A percentile compares a stretch with the other conserved stretches of the same genome.
Evolutionary conservation across 345 rosid genomes (phyloP).

Genomic region (Eucalyptus lansdowneana): DNA sequence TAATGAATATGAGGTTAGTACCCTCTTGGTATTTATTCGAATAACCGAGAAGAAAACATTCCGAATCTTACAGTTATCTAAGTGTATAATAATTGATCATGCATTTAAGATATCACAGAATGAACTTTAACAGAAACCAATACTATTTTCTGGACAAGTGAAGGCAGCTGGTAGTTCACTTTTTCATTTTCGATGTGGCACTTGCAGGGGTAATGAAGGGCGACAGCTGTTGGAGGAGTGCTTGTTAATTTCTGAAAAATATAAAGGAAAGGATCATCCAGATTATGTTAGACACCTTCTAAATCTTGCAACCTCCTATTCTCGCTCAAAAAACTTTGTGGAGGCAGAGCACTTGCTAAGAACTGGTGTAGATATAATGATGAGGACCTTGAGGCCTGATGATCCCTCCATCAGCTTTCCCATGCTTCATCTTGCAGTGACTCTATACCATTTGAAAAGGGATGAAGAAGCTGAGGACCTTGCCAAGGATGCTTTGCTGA

Average conservation of each 20-base stretch:
- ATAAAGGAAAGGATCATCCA: slow-evolving; percentile 62
- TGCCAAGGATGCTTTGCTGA: slow-evolving; percentile 40
- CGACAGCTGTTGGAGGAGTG: slow-evolving; percentile 75
- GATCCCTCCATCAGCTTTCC: slow-evolving; percentile 72
- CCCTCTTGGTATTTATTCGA: background rate
- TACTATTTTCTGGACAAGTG: background rate
- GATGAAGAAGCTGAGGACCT: slow-evolving; percentile 71
- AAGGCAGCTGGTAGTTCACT: background rate
- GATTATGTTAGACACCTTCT: slow-evolving; percentile 54
- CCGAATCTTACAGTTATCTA: background rate
- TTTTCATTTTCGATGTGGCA: background rate
- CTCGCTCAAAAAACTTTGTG: slow-evolving; percentile 48
- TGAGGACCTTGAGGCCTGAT: slow-evolving; percentile 27
- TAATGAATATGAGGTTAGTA: background rate
- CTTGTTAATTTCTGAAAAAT: slow-evolving; percentile 51
- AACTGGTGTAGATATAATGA: slow-evolving; percentile 56
- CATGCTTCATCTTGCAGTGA: slow-evolving; percentile 65
- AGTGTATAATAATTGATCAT: background rate
- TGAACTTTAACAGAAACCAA: background rate
- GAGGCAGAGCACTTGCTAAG: slow-evolving; percentile 74
- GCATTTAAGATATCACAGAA: background rate
- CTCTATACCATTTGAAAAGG: slow-evolving; percentile 53
- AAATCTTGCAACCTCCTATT: slow-evolving; percentile 75
- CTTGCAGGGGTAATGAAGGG: slow-evolving; percentile 67
- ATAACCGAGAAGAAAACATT: background rate